These are phyloP conservation scores for Tolypocladium sp. DNA, from an alignment of 2,329 filamentous ascomycete genomes.

Conservation along the genomic window DNA sequence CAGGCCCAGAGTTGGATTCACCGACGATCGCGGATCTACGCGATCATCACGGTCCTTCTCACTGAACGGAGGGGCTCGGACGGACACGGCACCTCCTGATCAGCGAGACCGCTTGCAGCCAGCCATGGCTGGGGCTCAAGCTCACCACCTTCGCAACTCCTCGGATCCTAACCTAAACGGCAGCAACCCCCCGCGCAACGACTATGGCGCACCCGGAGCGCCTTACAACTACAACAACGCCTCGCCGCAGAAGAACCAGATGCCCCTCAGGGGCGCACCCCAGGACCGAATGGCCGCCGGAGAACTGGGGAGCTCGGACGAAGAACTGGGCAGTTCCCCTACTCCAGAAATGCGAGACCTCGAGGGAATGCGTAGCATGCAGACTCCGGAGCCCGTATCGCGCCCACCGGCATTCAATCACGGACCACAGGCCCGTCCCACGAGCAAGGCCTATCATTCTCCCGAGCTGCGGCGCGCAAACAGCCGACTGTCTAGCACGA, in stretches of 20 bases:
- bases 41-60: constrained; percentile 45
- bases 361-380: constrained; percentile 43
- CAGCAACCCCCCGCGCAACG: constrained; percentile 10
- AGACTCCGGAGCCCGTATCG: constrained; percentile 67
- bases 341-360: constrained; percentile 39
- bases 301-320: constrained; percentile 48
- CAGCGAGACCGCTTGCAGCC: constrained; percentile 26
- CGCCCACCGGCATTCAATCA: constrained; percentile 74
- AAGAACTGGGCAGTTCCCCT: constrained; percentile 32
- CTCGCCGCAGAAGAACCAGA: constrained; percentile 23
- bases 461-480: constrained; percentile 73
- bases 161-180: constrained; percentile 32
- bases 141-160: constrained; percentile 34
- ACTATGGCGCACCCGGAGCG: constrained; percentile 14
- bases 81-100: constrained; percentile 41
- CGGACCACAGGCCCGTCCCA: constrained; percentile 59
- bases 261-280: constrained; percentile 27
- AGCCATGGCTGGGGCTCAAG: constrained; percentile 19
- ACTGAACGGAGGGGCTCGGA: constrained; percentile 32
- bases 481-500: constrained; percentile 73
- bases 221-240: constrained; percentile 12
- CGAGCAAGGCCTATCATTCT: constrained; percentile 59
- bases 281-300: constrained; percentile 37
- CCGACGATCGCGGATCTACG: constrained; percentile 41
- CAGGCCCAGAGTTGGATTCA: constrained; percentile 44